These are phyloP conservation scores for Coemansia sp. DNA, from an alignment of 192 early-diverging fungal genomes.

Conservation along the genomic window DNA sequence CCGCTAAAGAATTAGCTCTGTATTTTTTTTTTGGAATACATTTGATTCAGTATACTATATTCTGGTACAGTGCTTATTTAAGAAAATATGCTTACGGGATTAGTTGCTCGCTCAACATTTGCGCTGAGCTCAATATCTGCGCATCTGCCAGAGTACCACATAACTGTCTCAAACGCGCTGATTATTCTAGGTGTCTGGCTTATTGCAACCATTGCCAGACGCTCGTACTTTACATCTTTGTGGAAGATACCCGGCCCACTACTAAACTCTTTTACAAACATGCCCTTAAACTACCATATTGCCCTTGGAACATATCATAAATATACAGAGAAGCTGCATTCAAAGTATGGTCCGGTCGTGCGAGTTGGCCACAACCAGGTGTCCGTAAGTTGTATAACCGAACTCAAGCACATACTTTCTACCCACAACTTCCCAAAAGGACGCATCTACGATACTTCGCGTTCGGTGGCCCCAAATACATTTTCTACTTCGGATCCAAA, in stretches of 20 bases:
- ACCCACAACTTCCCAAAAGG: conserved; percentile 46
- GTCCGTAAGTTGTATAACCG: conserved; percentile 17
- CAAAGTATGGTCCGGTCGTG: conserved; percentile 44
- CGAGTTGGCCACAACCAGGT: not conserved
- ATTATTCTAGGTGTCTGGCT: not conserved
- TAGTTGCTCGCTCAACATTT: not conserved
- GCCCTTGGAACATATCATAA: conserved; percentile 24
- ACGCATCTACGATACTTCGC: not conserved
- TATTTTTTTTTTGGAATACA: too few relatives aligned
- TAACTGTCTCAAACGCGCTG: not conserved
- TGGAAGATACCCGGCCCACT: conserved; percentile 33
- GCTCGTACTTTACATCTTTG: conserved; percentile 15
- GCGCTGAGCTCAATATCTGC: not conserved
- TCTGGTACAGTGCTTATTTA: too few relatives aligned
- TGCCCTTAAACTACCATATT: conserved; percentile 17
- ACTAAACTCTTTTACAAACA: conserved; percentile 24
- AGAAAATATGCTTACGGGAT: not conserved
- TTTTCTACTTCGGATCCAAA: conserved; percentile 43
- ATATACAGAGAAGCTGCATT: conserved; percentile 26
- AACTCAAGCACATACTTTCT: conserved; percentile 29
- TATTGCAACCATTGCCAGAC: not conserved
- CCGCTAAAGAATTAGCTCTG: too few relatives aligned
- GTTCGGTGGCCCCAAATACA: conserved; percentile 15
- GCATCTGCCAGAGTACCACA: not conserved
- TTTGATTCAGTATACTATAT: too few relatives aligned